Percentiles rank a stretch among this genome's conserved stretches.
These are phyloP conservation scores for Zymoseptoria passerinii DNA, from an alignment of 2,329 filamentous ascomycete genomes.

Conservation along the genomic window DNA sequence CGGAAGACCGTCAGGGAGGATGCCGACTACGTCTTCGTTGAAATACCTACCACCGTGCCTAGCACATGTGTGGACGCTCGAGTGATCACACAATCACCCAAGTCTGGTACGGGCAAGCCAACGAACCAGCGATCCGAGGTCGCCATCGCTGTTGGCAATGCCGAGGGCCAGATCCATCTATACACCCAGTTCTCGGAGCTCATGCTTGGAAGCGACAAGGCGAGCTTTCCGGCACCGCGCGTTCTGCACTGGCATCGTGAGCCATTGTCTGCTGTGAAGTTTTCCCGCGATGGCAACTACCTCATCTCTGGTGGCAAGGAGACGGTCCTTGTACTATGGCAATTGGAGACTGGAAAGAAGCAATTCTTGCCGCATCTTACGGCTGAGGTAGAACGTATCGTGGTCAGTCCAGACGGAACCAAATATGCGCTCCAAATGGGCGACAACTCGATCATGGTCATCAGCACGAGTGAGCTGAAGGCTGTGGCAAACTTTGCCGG, in stretches of 20 bases:
- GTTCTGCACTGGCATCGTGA: constrained; percentile 88
- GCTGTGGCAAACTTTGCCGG: constrained; percentile 78
- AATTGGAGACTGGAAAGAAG: constrained; percentile 74
- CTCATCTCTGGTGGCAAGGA: constrained; percentile 88
- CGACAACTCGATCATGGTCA: constrained; percentile 83
- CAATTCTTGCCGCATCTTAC: constrained; percentile 86
- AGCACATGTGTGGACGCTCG: constrained; percentile 61
- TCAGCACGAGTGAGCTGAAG: constrained; percentile 83
- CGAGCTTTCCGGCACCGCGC: constrained; percentile 42
- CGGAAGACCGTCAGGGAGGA: constrained; percentile 28
- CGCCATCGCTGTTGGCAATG: constrained; percentile 72
- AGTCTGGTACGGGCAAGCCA: constrained; percentile 27
- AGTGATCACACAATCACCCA: constrained; percentile 8
- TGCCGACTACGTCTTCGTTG: constrained; percentile 44
- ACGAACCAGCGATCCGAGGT: constrained; percentile 37
- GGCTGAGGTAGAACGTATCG: constrained; percentile 73
- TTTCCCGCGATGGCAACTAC: constrained; percentile 94
- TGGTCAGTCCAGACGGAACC: constrained; percentile 69
- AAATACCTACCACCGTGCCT: constrained; percentile 50
- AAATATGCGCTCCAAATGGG: constrained; percentile 79
- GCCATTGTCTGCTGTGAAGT: constrained; percentile 75
- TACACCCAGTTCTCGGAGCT: constrained; percentile 47
- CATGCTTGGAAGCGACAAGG: constrained; percentile 17
- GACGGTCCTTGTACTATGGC: constrained; percentile 84
- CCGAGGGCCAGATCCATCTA: constrained; percentile 67